These are phyloP conservation scores for Cyclotella kingstonii DNA, from an alignment of 108 stramenopile species.

Conservation along the genomic window DNA sequence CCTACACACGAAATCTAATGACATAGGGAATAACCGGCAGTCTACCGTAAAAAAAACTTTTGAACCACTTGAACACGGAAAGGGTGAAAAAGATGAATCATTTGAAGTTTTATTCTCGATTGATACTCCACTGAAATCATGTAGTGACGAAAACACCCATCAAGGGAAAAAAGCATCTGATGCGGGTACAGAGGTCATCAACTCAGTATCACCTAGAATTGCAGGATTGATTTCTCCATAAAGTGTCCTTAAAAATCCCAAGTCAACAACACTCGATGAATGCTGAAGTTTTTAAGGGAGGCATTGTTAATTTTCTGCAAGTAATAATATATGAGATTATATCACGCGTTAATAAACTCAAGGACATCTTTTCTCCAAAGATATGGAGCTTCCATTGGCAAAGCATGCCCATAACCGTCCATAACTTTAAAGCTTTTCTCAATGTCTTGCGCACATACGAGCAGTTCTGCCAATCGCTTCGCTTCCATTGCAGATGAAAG, in stretches of 20 bases:
- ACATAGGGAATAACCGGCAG: neutral
- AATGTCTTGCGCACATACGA: conserved; percentile 9
- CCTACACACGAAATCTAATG: neutral
- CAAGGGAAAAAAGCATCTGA: neutral
- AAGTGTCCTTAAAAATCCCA: neutral
- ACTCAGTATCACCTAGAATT: conserved; percentile 11
- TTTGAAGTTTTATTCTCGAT: no score
- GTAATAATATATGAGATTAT: no score
- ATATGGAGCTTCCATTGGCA: conserved; percentile 50
- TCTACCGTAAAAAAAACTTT: no score
- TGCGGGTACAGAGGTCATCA: neutral
- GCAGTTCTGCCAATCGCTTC: conserved; percentile 10
- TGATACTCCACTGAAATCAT: neutral
- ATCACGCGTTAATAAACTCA: conserved; percentile 26
- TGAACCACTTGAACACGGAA: no score
- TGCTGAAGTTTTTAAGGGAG: no score
- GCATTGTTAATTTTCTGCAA: neutral
- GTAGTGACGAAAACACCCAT: neutral
- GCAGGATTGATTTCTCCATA: conserved; percentile 29
- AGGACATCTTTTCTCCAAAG: conserved; percentile 52
- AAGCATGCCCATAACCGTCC: conserved; percentile 54
- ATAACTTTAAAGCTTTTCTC: conserved; percentile 21
- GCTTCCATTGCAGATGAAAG: conserved; percentile 47
- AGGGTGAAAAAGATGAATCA: no score
- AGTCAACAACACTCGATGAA: neutral